Conservation (phyloP, 176 grass and related monocot species). For the Hsuehochloa calcarea region DNA sequence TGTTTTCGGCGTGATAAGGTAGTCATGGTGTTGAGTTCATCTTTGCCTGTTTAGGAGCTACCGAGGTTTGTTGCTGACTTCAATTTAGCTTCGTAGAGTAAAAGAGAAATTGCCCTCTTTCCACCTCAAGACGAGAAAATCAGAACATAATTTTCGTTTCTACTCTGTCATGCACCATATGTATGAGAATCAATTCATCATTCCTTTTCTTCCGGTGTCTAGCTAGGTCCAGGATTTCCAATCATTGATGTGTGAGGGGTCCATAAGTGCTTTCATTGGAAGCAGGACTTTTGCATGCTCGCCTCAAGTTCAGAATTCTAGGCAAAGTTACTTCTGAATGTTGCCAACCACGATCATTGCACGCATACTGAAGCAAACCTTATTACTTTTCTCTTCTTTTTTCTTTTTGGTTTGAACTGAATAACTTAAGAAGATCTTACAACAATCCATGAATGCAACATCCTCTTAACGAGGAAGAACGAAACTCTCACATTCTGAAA, state of each 20-base stretch:
- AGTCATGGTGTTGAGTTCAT: not conserved
- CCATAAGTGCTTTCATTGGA: not conserved
- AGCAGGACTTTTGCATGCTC: slow-evolving; percentile 16
- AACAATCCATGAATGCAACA: not conserved
- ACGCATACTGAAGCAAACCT: not conserved
- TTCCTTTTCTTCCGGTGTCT: not conserved
- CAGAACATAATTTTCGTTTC: not conserved
- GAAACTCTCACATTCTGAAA: not conserved
- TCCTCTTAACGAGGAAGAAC: not conserved
- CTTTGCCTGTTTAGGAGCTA: not conserved
- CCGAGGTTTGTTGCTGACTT: not conserved
- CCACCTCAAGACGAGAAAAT: not conserved
- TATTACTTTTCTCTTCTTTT: not conserved
- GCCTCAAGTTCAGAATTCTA: slow-evolving; percentile 26
- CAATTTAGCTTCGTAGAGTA: not conserved
- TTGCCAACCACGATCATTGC: not conserved
- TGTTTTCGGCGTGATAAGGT: not conserved
- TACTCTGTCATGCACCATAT: not conserved
- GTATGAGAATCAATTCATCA: not conserved
- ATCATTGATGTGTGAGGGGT: slow-evolving; percentile 31
- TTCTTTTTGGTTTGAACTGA: not conserved
- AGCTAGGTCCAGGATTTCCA: not conserved
- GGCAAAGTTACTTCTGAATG: slow-evolving; percentile 11
- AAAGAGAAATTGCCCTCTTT: not conserved
- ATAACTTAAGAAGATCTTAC: not conserved